Evolutionary conservation across 805 yeast species (phyloP).

Genomic region (Lipomyces orientalis): DNA sequence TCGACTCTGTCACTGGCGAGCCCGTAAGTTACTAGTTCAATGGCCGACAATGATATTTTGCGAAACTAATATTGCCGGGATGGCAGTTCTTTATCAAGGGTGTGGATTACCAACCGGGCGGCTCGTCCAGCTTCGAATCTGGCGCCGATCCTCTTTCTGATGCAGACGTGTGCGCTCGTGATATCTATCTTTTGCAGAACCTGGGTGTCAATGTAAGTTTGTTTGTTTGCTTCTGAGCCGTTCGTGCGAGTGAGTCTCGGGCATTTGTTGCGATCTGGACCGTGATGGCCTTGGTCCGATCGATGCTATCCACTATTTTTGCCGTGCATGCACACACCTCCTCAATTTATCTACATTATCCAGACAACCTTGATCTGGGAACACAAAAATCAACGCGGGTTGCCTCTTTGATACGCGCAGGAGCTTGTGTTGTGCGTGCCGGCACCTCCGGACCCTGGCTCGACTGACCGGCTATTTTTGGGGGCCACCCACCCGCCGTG

Average conservation of each 20-base stretch:
- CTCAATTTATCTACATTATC: too few relatives aligned
- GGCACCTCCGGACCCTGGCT: too few relatives aligned
- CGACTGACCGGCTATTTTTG: too few relatives aligned
- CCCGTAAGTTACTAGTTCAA: constrained; percentile 56
- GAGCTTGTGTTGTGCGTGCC: too few relatives aligned
- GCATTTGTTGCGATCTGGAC: background rate
- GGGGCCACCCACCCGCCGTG: too few relatives aligned
- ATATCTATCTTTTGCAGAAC: constrained; percentile 76
- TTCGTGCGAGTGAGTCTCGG: background rate
- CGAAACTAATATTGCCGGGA: background rate
- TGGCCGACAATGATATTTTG: background rate
- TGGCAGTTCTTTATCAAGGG: constrained; percentile 76
- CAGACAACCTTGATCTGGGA: too few relatives aligned
- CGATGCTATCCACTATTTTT: background rate
- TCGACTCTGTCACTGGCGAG: constrained; percentile 72
- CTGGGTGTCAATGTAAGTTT: constrained; percentile 68
- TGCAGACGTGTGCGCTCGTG: constrained; percentile 75
- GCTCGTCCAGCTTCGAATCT: constrained; percentile 65
- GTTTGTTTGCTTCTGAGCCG: background rate
- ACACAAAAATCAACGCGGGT: too few relatives aligned
- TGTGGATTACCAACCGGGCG: constrained; percentile 96
- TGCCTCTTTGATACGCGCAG: too few relatives aligned
- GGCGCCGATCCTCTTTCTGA: constrained; percentile 77
- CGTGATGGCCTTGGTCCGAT: background rate
- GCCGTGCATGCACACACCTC: background rate